Conservation (phyloP, 2,329 filamentous ascomycete species). For the Aspergillus udagawae region DNA sequence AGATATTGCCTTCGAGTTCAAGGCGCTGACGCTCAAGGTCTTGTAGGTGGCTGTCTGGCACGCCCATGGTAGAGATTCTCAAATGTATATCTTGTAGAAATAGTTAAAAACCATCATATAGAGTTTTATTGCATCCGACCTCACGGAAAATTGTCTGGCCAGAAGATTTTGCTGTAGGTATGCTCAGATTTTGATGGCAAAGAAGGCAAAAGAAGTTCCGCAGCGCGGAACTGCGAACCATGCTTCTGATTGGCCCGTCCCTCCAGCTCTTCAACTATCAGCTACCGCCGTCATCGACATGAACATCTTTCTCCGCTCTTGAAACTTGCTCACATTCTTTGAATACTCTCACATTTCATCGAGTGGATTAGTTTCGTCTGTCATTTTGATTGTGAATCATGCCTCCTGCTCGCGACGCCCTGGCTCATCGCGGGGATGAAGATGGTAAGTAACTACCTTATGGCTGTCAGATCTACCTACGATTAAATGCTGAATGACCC, state of each 20-base stretch:
- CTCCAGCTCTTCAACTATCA: slow-evolving; percentile 6
- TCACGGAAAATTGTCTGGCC: background rate
- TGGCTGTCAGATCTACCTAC: background rate
- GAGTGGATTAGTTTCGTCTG: background rate
- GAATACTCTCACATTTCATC: background rate
- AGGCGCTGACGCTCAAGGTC: slow-evolving; percentile 71
- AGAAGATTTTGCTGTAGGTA: background rate
- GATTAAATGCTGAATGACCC: slow-evolving; percentile 12
- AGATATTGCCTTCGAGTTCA: slow-evolving; percentile 71
- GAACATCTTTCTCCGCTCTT: background rate
- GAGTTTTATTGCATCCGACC: background rate
- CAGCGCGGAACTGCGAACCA: slow-evolving; percentile 9
- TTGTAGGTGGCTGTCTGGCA: slow-evolving; percentile 51
- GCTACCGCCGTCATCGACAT: background rate
- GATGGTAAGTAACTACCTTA: slow-evolving; percentile 30
- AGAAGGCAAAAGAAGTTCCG: slow-evolving; percentile 6
- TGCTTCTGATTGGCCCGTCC: slow-evolving; percentile 20
- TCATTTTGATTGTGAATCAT: slow-evolving; percentile 17
- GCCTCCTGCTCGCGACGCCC: slow-evolving; percentile 29
- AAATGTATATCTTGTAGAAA: too few relatives aligned
- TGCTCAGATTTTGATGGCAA: background rate
- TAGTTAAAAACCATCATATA: background rate
- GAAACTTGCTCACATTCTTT: background rate
- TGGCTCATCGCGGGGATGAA: slow-evolving; percentile 37
- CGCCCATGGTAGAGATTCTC: slow-evolving; percentile 22